Evolutionary conservation across 2,329 filamentous ascomycete species (phyloP), one percentile per base, ranked within the genome.

Genomic region (Penicillium rolfsii): DNA sequence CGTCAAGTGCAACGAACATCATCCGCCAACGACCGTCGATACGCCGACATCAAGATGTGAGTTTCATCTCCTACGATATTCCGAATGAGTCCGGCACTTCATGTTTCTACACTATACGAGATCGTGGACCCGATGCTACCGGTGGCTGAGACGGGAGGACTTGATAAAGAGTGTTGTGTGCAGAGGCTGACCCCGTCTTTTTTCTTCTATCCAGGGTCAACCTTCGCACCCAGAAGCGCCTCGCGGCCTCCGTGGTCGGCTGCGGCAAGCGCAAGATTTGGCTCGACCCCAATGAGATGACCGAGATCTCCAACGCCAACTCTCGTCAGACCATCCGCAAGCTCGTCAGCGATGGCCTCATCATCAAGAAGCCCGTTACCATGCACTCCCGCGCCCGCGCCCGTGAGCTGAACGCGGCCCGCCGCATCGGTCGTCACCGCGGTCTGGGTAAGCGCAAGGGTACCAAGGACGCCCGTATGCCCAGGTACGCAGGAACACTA

Each of bases 371-470:
- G 90, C 96, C 96, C 80, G 93, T 97, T 79, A 97, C 94, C 80
- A 97, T 97, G 92, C 95, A 99, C 91, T 98, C 95, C 75, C 91
- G 96, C 84, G 89, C 91, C 77, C 92, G 95, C 79, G 95, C 95
- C 79, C 91, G 96, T 78, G 93, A 95, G 83, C 87, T 99, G 82
- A 96, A 91, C 82, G 91, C 91, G 70, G 91, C 95, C 81, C 90
- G 95, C 84, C 88, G 93, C 80, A 93, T 96, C 79, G 95, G 95
- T 80, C 89, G 95, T 84, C 95, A 99, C 88, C 91, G 95, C 84
- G 95, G 95, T 81, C 97, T 97, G 86, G 95, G 95, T 91, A 99
- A 99, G 93, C 92, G 95, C 84, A 99, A 99, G 94, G 96, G 95
- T 97, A 98, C 96, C 79, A 91, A 91, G 81, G 94, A 99, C 81